Evolutionary conservation across 805 yeast genomes (phyloP).

Genomic region (Torulaspora quercuum): DNA sequence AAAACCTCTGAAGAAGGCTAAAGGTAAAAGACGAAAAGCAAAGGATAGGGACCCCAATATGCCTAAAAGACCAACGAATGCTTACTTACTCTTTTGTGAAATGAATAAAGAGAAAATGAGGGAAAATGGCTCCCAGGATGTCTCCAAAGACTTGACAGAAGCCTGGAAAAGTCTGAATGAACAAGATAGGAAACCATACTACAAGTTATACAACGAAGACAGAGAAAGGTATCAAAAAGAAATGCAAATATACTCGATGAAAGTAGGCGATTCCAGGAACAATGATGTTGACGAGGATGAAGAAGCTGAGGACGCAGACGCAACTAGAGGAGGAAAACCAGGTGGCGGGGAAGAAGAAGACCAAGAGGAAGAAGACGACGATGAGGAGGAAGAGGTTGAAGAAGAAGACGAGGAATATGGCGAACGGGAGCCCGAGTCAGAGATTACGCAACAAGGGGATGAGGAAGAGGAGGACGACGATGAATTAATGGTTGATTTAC

Average conservation of each 20-base stretch:
- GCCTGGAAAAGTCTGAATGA: slow-evolving; percentile 76
- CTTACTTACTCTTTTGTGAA: slow-evolving; percentile 84
- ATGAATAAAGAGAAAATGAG: slow-evolving; percentile 72
- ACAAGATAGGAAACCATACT: slow-evolving; percentile 68
- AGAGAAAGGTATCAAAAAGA: slow-evolving; percentile 70
- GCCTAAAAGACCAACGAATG: slow-evolving; percentile 89
- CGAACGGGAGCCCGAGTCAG: slow-evolving; percentile 20
- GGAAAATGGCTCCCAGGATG: slow-evolving; percentile 57
- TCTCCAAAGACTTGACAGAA: slow-evolving; percentile 76
- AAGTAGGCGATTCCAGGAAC: slow-evolving; percentile 16
- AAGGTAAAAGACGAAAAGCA: slow-evolving; percentile 35
- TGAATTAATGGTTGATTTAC: slow-evolving; percentile 15
- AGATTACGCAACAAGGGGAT: slow-evolving; percentile 21
- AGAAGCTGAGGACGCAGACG: slow-evolving; percentile 12
- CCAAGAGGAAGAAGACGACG: slow-evolving; percentile 36
- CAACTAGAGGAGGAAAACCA: slow-evolving; percentile 8
- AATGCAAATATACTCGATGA: slow-evolving; percentile 49
- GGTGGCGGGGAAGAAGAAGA: slow-evolving; percentile 14
- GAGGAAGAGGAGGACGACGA: slow-evolving; percentile 16
- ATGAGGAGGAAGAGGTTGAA: slow-evolving; percentile 31
- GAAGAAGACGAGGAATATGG: slow-evolving; percentile 32
- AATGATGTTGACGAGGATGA: slow-evolving; percentile 25
- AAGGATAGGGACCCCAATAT: slow-evolving; percentile 72
- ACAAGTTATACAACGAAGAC: slow-evolving; percentile 73
- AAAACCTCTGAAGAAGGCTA: slow-evolving; percentile 26